Evolutionary conservation across 805 yeast species (phyloP), one percentile per base, ranked within the genome.

Genomic region (Starmerella khaoyaiensis): DNA sequence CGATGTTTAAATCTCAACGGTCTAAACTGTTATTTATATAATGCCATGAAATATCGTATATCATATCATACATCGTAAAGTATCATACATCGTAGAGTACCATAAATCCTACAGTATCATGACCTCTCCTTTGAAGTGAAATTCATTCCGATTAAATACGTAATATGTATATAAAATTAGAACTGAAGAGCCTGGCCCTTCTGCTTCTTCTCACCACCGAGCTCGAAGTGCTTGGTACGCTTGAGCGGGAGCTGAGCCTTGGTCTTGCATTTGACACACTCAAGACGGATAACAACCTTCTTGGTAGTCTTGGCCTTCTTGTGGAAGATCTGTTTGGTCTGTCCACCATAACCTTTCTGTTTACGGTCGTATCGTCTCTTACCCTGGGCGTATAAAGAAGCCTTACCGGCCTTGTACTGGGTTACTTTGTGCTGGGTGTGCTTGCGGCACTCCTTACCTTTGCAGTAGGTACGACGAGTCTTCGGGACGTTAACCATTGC

Each of bases 301-400:
- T 90, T 90, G 76, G 98, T 90, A 59, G 97, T 90, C 84, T 90
- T 90, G 62, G 98, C 98, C 72, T 90, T 90, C 82, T 90, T 90
- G 81, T 84, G 97, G 96, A 90, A 90, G 72, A 90, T 79, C 66
- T 78, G 98, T 77, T 84, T 90, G 72, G 98, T 90, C 76, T 90
- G 99, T 82, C 99, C 99, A 82, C 99, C 99, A 74, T 76, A 90
- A 84, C 98, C 98, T 62, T 80, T 67, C 76, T 90, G 98, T 73
- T 90, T 90, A 74, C 99, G 94, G 87, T 90, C 98, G 76, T 90
- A 90, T 77, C 99, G 86, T 78, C 99, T 84, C 87, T 93, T 90
- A 79, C 99, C 99, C 75, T 90, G 97, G 59, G 97, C 95, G 65
- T 76, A 84, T 62, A 86, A 78, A 54, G 97, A 87, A 67, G 98